These are phyloP conservation scores for Apostasia ramifera DNA, from an alignment of 106 monocot genomes.

Conservation along the genomic window DNA sequence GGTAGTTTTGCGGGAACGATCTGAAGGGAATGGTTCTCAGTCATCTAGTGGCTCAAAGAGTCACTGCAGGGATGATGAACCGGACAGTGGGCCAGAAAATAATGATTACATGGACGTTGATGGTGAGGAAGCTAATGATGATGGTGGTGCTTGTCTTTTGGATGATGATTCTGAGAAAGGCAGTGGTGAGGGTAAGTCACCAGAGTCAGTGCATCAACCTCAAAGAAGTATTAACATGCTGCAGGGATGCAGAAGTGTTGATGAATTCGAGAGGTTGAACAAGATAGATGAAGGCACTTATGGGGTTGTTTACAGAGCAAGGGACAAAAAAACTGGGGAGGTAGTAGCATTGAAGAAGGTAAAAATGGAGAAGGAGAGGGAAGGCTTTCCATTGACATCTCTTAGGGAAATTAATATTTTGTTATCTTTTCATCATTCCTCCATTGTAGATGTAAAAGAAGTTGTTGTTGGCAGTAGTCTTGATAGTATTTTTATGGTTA, in stretches of 20 bases:
- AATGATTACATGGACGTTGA: constrained; percentile 39
- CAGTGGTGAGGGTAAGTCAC: constrained; percentile 11
- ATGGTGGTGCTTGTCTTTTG: constrained; percentile 2
- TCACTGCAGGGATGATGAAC: constrained; percentile 8
- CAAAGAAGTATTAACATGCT: constrained; percentile 77
- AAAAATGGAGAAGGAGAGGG: constrained; percentile 89
- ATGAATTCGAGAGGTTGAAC: constrained; percentile 86
- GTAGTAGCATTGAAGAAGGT: constrained; percentile 90
- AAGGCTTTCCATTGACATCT: constrained; percentile 86
- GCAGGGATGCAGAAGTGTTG: constrained; percentile 74
- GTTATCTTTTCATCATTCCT: constrained; percentile 71
- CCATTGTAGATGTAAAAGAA: constrained; percentile 91
- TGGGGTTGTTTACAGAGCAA: constrained; percentile 84
- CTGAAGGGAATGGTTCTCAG: constrained; percentile 25
- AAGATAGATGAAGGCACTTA: constrained; percentile 92
- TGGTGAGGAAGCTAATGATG: constrained; percentile 7
- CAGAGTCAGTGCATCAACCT: constrained; percentile 19
- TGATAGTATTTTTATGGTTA: constrained; percentile 87
- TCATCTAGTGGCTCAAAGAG: constrained; percentile 34
- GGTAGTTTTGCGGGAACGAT: constrained; percentile 32
- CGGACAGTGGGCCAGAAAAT: constrained; percentile 12
- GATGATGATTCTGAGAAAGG: constrained; percentile 28
- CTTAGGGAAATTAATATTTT: constrained; percentile 86
- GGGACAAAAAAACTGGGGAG: constrained; percentile 72
- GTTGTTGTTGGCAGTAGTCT: constrained; percentile 69